Evolutionary conservation across 129 eudicot genomes (phyloP), one percentile per base, ranked within the genome.

Genomic region (Saussurea involucrata): DNA sequence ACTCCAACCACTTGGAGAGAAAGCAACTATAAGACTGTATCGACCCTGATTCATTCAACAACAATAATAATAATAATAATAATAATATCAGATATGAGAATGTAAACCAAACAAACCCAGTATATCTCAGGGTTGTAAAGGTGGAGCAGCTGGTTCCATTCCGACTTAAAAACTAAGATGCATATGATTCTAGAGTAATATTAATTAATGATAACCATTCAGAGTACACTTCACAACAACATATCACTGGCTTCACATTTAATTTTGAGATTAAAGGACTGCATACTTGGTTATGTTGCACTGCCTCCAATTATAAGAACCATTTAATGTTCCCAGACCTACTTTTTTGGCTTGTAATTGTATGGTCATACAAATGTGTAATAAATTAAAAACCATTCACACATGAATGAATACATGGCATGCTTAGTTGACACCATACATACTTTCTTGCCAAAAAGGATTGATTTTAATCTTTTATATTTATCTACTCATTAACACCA

Each of bases 1-100:
- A 32, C 96, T 76, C 99, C 97, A 95, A 69, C 99, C 99, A 69
- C 96, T 91, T 60, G 99, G 99, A 72, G 99, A 92, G 80, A 95
- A 86, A 57, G 97, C 92, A 60, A 95, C 95, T 78, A 95, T 88
- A 28, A 92, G 92, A 80, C 91, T 90, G 75, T 77, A 95, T 46
- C 88, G 91, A 71, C 77, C 84, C 97, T 95, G 85, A n/a, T n/a
- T n/a, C n/a, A n/a, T n/a, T n/a, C n/a, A 73, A 61, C 34, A 84
- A 77, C 42, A 61, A 77, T 44, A 49, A 32, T 37, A 78, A 29
- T 17, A 7, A 33, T 32, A 4, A 69, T 4, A 31, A 32, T 37
- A 78, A 29, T 15, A 6, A 8, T 24, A 32, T 32, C 6, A 69
- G 2, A 29, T 11, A 44, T 61, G 15, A n/a, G 8, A 24, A 53